Evolutionary conservation across 805 yeast genomes (phyloP), one percentile per base, ranked within the genome.

Genomic region (Zygosaccharomyces lentus): DNA sequence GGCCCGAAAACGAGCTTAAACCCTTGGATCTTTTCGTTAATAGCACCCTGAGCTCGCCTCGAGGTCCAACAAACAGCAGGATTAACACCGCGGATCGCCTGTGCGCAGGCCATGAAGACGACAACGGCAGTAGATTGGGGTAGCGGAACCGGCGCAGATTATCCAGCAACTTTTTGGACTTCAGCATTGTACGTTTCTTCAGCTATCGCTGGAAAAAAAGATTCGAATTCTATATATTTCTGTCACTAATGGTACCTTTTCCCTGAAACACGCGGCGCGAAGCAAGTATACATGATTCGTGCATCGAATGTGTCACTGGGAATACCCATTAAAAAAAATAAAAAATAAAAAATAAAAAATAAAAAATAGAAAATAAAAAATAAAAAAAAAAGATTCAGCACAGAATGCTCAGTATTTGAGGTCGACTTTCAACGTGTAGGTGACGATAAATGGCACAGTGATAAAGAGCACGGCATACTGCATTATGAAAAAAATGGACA

Each of bases 71-170:
- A 54, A 86, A 89, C 19, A 90, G 73, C 13, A 89, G 70, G 0
- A 88, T 73, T 56, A 89, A 72, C 15, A 90, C 96, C 0, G 91
- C 81, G 0, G 96, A 82, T 38, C 96, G 72, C 46, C 97, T 71
- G 6, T 72, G 55, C 0, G 75, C 62, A 0, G 96, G 96, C 96
- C 90, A 85, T 2, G 82, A 66, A 6, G 82, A 62, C n/a, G 58
- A 43, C 2, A 59, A n/a, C 0, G 69, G 66, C 13, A 53, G 50
- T 25, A 47, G 27, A 15, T 43, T 26, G 17, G 45, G 47, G 16
- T 53, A 41, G 27, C 44, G 36, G 39, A 57, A 62, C 16, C 38
- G 43, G 13, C 52, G 41, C 21, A 62, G 43, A 26, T 57, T 62
- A 7, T 48, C 52, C 16, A 62, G 32, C 35, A 61, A 42, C 23